Percentiles rank a stretch among this genome's conserved stretches.
phyloP scores from a whole-genome alignment of 2,329 filamentous ascomycete species.

The Septoria linicola region DNA sequence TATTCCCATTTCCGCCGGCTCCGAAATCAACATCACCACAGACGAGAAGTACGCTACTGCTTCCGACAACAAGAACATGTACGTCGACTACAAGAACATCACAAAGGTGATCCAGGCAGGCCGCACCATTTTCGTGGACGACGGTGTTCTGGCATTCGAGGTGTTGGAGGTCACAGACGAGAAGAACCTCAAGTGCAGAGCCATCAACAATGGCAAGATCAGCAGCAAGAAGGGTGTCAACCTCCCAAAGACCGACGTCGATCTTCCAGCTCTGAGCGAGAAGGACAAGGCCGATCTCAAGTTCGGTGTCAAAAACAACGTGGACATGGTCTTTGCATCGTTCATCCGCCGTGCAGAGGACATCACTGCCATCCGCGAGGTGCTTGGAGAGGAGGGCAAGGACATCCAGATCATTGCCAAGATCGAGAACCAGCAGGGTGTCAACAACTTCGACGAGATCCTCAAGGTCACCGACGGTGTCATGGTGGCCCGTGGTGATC shows the following conservation, averaged over 20 bases:
- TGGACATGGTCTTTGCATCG: slow-evolving; percentile 98
- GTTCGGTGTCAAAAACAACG: slow-evolving; percentile 97
- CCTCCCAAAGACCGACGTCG: slow-evolving; percentile 96
- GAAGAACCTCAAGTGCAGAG: slow-evolving; percentile 80
- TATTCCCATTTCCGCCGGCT: slow-evolving; percentile 77
- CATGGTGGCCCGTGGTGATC: slow-evolving; percentile 98
- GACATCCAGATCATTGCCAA: slow-evolving; percentile 99
- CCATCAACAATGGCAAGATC: slow-evolving; percentile 97
- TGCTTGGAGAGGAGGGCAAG: slow-evolving; percentile 87
- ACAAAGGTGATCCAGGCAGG: slow-evolving; percentile 93
- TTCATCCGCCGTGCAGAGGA: slow-evolving; percentile 95
- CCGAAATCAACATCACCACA: slow-evolving; percentile 92
- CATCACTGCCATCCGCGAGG: slow-evolving; percentile 85
- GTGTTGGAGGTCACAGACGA: slow-evolving; percentile 85
- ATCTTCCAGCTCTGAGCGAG: slow-evolving; percentile 93
- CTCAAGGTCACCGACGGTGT: slow-evolving; percentile 95
- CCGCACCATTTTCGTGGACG: slow-evolving; percentile 96
- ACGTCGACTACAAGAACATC: slow-evolving; percentile 99
- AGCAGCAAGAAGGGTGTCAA: slow-evolving; percentile 99
- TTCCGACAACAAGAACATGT: slow-evolving; percentile 93
- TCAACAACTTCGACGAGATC: slow-evolving; percentile 99
- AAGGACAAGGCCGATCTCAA: slow-evolving; percentile 93
- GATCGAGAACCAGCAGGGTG: slow-evolving; percentile 99
- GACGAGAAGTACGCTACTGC: slow-evolving; percentile 85
- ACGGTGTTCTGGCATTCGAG: slow-evolving; percentile 95